A percentile compares a stretch with the other conserved stretches of the same genome.
These are phyloP conservation scores for Sclerotiophoma versabilis DNA, from an alignment of 2,329 filamentous ascomycete genomes.

Conservation along the genomic window DNA sequence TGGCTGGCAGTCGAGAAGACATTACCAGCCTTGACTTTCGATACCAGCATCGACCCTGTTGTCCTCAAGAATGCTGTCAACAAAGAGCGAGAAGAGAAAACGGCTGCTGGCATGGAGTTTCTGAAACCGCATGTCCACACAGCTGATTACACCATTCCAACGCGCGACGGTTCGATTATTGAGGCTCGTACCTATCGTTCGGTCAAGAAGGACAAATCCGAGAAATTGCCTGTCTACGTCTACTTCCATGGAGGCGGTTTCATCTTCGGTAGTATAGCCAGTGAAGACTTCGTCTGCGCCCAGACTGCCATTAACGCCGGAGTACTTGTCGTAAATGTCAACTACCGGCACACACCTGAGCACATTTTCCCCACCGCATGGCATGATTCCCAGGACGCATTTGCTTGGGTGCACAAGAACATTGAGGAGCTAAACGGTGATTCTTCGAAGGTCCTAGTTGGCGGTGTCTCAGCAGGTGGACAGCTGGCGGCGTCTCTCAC, in stretches of 20 bases:
- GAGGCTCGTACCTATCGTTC: slow-evolving; percentile 59
- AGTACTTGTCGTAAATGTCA: slow-evolving; percentile 61
- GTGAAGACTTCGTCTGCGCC: slow-evolving; percentile 62
- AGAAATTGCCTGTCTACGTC: slow-evolving; percentile 58
- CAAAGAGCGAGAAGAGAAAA: slow-evolving; percentile 26
- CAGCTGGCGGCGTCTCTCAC: slow-evolving; percentile 58
- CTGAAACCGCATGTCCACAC: slow-evolving; percentile 33
- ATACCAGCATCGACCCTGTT: slow-evolving; percentile 27
- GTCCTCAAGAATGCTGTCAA: slow-evolving; percentile 30
- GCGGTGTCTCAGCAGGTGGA: slow-evolving; percentile 60
- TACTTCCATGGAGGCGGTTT: slow-evolving; percentile 63
- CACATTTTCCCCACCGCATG: slow-evolving; percentile 60
- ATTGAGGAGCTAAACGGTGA: slow-evolving; percentile 52
- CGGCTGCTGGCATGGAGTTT: slow-evolving; percentile 28
- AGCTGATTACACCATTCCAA: slow-evolving; percentile 43
- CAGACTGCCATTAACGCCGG: slow-evolving; percentile 54
- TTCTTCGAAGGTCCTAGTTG: slow-evolving; percentile 54
- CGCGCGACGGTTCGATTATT: slow-evolving; percentile 56
- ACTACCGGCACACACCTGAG: slow-evolving; percentile 67
- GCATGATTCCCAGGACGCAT: slow-evolving; percentile 62
- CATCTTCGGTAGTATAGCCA: slow-evolving; percentile 60
- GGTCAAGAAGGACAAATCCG: slow-evolving; percentile 34
- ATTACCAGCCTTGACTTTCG: slow-evolving; percentile 31
- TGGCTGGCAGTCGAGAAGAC: slow-evolving; percentile 44
- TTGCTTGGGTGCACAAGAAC: slow-evolving; percentile 61